phyloP scores from a whole-genome alignment of 331 rosid species.

The Telfairia occidentalis region DNA sequence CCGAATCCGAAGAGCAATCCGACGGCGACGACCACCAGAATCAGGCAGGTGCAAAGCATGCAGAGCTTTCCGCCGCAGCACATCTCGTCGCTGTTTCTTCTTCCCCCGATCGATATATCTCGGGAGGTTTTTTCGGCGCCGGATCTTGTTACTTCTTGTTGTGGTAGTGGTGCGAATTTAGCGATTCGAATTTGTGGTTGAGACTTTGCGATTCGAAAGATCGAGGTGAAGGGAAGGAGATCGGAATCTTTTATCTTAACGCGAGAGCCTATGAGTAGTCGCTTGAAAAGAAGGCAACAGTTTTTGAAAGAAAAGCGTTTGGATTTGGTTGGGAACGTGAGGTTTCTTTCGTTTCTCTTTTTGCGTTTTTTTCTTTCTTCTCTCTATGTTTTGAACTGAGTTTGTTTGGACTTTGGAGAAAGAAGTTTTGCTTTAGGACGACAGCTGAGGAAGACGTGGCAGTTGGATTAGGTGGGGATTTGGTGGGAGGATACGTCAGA shows the following conservation, averaged over 20 bases:
- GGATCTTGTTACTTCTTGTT: not conserved
- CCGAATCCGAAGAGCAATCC: constrained; percentile 66
- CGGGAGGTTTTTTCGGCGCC: too few species aligned
- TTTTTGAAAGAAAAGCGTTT: not conserved
- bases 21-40: constrained; percentile 38
- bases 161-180: not conserved
- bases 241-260: not conserved
- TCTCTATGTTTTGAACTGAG: too few species aligned
- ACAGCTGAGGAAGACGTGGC: not conserved
- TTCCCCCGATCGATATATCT: too few species aligned
- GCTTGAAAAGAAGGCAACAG: constrained; percentile 4
- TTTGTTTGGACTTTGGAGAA: too few species aligned
- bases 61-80: constrained; percentile 47
- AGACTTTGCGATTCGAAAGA: not conserved
- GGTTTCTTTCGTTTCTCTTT: not conserved
- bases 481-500: not conserved
- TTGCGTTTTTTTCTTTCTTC: too few species aligned
- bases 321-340: not conserved
- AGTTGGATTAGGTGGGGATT: not conserved
- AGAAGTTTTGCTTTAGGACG: not conserved
- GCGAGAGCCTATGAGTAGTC: not conserved
- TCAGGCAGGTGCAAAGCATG: constrained; percentile 56
- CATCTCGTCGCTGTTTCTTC: constrained; percentile 50
- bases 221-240: not conserved
- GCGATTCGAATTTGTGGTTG: not conserved